These are phyloP conservation scores for Curvularia verruculosa DNA, from an alignment of 2,329 filamentous ascomycete species.

Conservation along the genomic window DNA sequence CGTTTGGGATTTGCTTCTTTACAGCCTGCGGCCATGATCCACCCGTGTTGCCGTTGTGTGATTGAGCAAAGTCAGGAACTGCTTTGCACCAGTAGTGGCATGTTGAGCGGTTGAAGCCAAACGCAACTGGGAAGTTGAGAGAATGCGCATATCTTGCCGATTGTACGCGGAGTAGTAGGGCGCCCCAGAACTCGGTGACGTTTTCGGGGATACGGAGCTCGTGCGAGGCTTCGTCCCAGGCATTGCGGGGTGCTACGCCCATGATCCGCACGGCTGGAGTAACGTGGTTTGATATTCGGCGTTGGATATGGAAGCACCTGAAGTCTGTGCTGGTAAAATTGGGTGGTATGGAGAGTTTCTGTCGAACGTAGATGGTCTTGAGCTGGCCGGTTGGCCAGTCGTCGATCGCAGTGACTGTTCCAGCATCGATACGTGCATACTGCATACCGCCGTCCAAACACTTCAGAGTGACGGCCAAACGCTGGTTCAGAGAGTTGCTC, in stretches of 20 bases:
- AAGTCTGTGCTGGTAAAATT: slow-evolving; percentile 31
- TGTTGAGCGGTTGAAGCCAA: slow-evolving; percentile 28
- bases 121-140: slow-evolving; percentile 26
- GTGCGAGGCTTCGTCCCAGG: slow-evolving; percentile 22
- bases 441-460: slow-evolving; percentile 43
- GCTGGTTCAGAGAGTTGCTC: slow-evolving; percentile 29
- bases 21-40: slow-evolving; percentile 24
- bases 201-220: slow-evolving; percentile 24
- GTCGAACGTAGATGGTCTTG: slow-evolving; percentile 31
- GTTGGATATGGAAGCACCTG: slow-evolving; percentile 26
- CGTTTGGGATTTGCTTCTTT: slow-evolving; percentile 20
- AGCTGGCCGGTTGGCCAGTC: slow-evolving; percentile 35
- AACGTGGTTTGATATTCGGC: slow-evolving; percentile 20
- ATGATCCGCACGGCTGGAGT: slow-evolving; percentile 29
- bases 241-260: slow-evolving; percentile 22
- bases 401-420: slow-evolving; percentile 61
- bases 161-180: slow-evolving; percentile 26
- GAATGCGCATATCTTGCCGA: slow-evolving; percentile 24
- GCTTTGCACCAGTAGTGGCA: slow-evolving; percentile 36
- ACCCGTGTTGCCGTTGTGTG: slow-evolving; percentile 9
- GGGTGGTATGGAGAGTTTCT: slow-evolving; percentile 30
- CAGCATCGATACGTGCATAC: slow-evolving; percentile 44
- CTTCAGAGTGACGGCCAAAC: slow-evolving; percentile 32
- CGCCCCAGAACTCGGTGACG: slow-evolving; percentile 19
- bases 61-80: slow-evolving; percentile 16